Base-by-base conservation (phyloP, 1,139 yeast genomes). In the Diutina ranongensis region DNA sequence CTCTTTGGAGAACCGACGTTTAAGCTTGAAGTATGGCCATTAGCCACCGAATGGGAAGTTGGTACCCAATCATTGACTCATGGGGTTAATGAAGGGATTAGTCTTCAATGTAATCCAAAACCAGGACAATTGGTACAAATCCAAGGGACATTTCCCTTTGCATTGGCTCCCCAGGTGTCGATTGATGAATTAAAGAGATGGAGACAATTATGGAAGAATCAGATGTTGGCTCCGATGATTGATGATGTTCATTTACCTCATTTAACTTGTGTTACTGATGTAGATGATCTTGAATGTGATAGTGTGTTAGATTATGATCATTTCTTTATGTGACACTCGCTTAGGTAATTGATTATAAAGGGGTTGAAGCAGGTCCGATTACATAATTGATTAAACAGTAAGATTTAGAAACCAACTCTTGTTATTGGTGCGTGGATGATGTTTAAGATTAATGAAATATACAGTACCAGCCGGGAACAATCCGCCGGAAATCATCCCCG, bases 61-160 rank as follows among this genome's bases (percentile, higher is more conserved):
- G 40, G 28, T 12, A 13, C 28, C 7, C 40, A 35, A 2, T 12
- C 13, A 13, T 12, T 22, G 9, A 12, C 28, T 7, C 40, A 20
- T 10, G 40, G 22, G n/a, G 22, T 22, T 3, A 20, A n/a, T n/a
- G 40, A 35, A 13, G 15, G 22, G 7, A 20, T 35, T 12, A 8
- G 28, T 7, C 13, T 35, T 20, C n/a, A 27, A 4, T 35, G 40
- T 21, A 13, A 20, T 13, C 15, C 40, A 13, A 19, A 35, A 2
- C 31, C 28, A 10, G 40, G 40, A 18, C n/a, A 13, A 20, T n/a
- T 22, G 8, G 18, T 21, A 13, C 40, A 35, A 21, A 35, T 35
- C 10, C 40, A 35, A 21, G 40, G 40, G 15, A 9, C 12, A 13
- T 35, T 35, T 35, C 40, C 40, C 9, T 35, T 35, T 21, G 40